Conservation (phyloP, 139 green algal genomes). For the Haematococcus sp. region DNA sequence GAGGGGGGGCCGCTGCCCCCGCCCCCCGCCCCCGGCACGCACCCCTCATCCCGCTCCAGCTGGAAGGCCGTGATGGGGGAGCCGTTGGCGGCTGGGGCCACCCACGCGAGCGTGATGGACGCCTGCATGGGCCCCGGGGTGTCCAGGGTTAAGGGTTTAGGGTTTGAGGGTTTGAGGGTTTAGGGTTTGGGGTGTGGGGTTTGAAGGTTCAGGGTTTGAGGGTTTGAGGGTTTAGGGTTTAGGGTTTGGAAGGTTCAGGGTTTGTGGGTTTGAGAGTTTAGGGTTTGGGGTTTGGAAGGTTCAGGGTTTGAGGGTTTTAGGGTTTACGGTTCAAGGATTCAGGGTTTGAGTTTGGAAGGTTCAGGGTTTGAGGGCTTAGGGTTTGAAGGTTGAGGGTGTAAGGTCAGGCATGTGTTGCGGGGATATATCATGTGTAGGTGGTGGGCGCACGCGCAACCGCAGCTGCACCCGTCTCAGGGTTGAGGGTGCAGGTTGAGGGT, state of each 20-base stretch:
- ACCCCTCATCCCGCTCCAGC: constrained; percentile 68
- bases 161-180: background rate
- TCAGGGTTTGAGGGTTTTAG: no score
- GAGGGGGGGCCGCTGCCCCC: background rate
- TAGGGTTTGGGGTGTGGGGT: background rate
- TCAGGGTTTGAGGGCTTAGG: no score
- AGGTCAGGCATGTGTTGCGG: no score
- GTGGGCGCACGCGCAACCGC: no score
- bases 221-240: background rate
- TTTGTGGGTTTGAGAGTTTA: no score
- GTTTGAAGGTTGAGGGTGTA: no score
- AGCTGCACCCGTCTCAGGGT: no score
- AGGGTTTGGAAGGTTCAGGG: background rate
- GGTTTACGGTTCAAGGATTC: no score
- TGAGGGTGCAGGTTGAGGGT: no score
- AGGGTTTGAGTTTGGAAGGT: no score
- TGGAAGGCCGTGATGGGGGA: constrained; percentile 51
- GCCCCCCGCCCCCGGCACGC: background rate
- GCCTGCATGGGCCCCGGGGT: constrained; percentile 16
- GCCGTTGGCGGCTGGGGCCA: constrained; percentile 48
- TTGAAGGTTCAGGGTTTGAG: background rate
- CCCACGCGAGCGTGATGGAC: constrained; percentile 41
- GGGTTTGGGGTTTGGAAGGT: no score
- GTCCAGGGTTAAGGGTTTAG: background rate
- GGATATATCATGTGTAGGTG: no score